Base-by-base conservation (phyloP, 2,329 filamentous ascomycete genomes). In the Sclerotinia borealis region DNA sequence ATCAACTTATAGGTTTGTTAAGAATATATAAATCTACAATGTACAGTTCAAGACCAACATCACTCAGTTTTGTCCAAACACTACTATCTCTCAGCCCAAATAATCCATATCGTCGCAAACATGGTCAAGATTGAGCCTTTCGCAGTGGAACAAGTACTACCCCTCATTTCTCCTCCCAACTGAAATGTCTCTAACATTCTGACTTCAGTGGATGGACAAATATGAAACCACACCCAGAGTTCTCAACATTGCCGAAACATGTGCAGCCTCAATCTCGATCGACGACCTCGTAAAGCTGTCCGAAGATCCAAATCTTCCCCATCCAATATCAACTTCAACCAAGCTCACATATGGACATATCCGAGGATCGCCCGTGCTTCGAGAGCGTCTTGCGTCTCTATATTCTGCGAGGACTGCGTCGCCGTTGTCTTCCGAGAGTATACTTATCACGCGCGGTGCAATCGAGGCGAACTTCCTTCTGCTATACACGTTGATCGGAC, bases 391-490 rank as follows among this genome's bases (percentile, higher is more conserved):
- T 17, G 83, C 89, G 7, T 78, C 80, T 22, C 79, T 90, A 4
- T 91, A 91, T 72, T 85, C 85, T 5, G 79, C 80, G 27, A 83
- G 85, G 66, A 76, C 76, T 65, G n/a, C 25, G 11, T 74, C 75
- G 1, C 77, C 78, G 6, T 73, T 85, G 13, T 75, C 80, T 22
- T 77, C 73, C 1, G 85, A 92, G 19, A 86, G 89, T 70, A 81
- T 96, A 47, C 76, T 96, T 60, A 86, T 93, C 64, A 91, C 90
- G 0, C 85, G 88, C 36, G 92, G 92, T 11, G 91, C 91, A 17
- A 96, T 96, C 58, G 82, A 85, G 7, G 92, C 91, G n/a, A 96
- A 96, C 72, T 91, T 92, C 69, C 77, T 95, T n/a, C 78, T 87
- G 2, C 82, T 95, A 9, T 93, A 93, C 74, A 80, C 87, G 1